Conservation (phyloP, 1,284 basidiomycete genomes). For the Cutaneotrichosporon sp. region DNA sequence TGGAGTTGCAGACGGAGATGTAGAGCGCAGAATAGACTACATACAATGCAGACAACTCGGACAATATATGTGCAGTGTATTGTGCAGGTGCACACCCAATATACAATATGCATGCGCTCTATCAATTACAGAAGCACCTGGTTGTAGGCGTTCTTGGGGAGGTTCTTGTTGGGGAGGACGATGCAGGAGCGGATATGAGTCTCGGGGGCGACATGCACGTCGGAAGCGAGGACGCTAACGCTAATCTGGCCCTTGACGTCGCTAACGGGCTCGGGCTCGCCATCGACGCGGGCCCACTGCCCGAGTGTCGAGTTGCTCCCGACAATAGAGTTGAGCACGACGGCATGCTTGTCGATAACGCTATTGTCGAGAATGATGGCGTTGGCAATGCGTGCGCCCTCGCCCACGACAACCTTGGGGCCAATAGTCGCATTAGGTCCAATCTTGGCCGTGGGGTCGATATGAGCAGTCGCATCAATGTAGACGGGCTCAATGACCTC, state of each 20-base stretch:
- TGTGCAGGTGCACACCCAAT: background rate
- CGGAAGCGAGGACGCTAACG: conserved; percentile 55
- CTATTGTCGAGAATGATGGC: conserved; percentile 56
- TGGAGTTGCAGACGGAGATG: background rate
- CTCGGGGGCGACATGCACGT: conserved; percentile 54
- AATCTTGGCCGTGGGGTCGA: conserved; percentile 55
- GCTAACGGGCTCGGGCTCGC: conserved; percentile 49
- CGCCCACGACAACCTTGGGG: conserved; percentile 52
- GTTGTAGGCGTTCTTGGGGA: conserved; percentile 53
- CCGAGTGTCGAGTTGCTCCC: conserved; percentile 51
- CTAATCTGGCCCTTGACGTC: conserved; percentile 53
- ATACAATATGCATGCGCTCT: conserved; percentile 8
- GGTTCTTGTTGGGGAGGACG: conserved; percentile 56
- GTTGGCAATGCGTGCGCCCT: conserved; percentile 56
- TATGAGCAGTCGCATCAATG: conserved; percentile 54
- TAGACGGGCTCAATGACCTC: conserved; percentile 55
- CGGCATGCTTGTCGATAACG: conserved; percentile 55
- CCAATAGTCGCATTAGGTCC: conserved; percentile 56
- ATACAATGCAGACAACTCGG: background rate
- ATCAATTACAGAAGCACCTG: conserved; percentile 54
- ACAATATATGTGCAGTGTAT: background rate
- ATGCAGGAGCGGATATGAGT: conserved; percentile 54
- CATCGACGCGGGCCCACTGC: conserved; percentile 57
- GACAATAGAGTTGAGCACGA: conserved; percentile 56
- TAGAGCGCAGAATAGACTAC: background rate